Base-by-base conservation (phyloP, 176 grass and related monocot species). In the Areca catechu region DNA sequence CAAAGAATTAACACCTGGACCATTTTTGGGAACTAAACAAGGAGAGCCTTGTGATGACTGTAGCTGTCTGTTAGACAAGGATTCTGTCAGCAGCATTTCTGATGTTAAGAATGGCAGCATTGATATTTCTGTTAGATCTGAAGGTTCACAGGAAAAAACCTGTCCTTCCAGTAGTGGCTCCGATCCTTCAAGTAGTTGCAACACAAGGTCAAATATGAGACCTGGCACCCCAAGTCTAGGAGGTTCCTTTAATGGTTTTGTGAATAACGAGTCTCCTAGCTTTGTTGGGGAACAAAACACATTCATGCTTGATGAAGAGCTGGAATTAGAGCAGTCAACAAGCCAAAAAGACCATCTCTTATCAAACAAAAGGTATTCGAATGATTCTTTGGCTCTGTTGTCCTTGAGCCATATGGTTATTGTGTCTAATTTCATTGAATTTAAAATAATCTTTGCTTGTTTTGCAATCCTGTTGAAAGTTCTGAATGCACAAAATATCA, bases 281-380 rank as follows among this genome's bases (percentile, higher is more conserved):
- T 90, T 76, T 25, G 62, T 61, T 66, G 63, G 55, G 47, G 79
- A 88, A 19, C 87, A 90, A 67, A 90, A 79, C 61, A 90, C 87
- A 63, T 90, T 90, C 76, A 74, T 90, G 79, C 82, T 90, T 73
- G 87, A 90, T 28, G 87, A 90, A 61, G 87, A 90, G 70, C 24
- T 90, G 28, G 87, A 90, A 67, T 59, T 79, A 60, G 87, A 90
- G 74, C 82, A 82, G 20, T 57, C 49, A 12, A 66, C 77, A 19
- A 43, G 69, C 76, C 54, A 77, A 49, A 63, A n/a, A 5, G 61
- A 78, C 30, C 70, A 71, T 50, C 60, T 70, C 17, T 78, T 70
- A 65, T 72, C 71, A 47, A 76, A 89, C 22, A 90, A 79, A 82
- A 90, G 87, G 87, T 90, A 48, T 69, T 43, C 34, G 14, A 29